Evolutionary conservation across 176 grass and related monocot genomes (phyloP), one percentile per base, ranked within the genome.

Genomic region (Oryza meridionalis): DNA sequence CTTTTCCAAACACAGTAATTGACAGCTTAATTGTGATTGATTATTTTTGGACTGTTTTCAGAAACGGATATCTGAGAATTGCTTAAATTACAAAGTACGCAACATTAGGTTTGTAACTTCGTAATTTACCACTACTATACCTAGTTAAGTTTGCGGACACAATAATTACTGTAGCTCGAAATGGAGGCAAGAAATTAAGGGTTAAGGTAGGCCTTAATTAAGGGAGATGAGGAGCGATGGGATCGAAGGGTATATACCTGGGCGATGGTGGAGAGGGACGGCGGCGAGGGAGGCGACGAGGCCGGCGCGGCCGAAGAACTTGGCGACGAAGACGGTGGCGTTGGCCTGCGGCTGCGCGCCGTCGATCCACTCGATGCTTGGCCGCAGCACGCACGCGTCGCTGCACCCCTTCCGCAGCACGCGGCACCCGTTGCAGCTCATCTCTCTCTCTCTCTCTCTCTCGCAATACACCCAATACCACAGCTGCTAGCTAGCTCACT

Each of bases 311-410:
- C 94, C 94, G 84, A 93, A 97, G 84, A 93, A 93, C 87, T 97
- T 97, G 70, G 94, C 94, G 70, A 97, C 94, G 82, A 97, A 97
- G 75, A 94, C 87, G 85, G 94, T 97, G 71, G 94, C 94, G 83
- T 97, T 90, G 77, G 84, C 94, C 75, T 94, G 91, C 38, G 89
- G 84, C 79, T 88, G 85, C 1, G 89, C 82, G 70, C 84, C 86
- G 70, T 92, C 82, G 81, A 97, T 97, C 94, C 94, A 94, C 50
- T 97, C 85, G 75, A 97, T 86, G 89, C 94, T 88, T 0, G 89
- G 32, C 15, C 91, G 91, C 65, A 97, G 91, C 66, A 92, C 87
- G 82, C 94, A 97, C 12, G 85, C 81, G 79, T 97, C 94, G 82
- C 89, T 90, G 91, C 94, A 97, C 0, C 94, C 91, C 87, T 94